Conservation (phyloP, 495 filamentous ascomycete genomes). For the Penicillium turbatum region DNA sequence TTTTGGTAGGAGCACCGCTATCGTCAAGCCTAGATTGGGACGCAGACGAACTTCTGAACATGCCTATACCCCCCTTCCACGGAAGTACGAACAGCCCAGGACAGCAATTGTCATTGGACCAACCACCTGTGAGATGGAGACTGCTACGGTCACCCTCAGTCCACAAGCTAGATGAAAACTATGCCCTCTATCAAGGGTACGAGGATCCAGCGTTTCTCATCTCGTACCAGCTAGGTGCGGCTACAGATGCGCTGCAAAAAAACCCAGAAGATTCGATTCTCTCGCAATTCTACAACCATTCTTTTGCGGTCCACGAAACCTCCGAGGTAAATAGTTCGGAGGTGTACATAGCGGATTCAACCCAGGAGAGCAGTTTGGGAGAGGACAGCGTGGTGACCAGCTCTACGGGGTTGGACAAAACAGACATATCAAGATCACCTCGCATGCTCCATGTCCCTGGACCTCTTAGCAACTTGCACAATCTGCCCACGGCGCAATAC, state of each 20-base stretch:
- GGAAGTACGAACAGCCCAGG: constrained; percentile 16
- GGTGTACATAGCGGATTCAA: constrained; percentile 17
- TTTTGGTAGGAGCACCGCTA: constrained; percentile 62
- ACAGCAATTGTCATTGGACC: constrained; percentile 4
- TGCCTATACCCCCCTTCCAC: constrained; percentile 45
- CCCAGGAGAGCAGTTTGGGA: constrained; percentile 24
- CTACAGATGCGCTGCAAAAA: constrained; percentile 4
- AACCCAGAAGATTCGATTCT: constrained; percentile 35
- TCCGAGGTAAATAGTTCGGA: constrained; percentile 28
- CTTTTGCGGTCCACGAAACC: constrained; percentile 58
- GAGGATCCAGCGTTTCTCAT: constrained; percentile 49
- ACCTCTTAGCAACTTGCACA: constrained; percentile 57
- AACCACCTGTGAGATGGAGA: constrained; percentile 39
- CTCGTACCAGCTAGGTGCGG: constrained; percentile 34
- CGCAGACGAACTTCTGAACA: constrained; percentile 44
- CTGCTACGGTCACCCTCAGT: constrained; percentile 23
- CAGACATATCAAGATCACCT: constrained; percentile 9
- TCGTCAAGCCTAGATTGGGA: constrained; percentile 52
- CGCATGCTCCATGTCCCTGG: constrained; percentile 22
- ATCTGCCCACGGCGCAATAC: constrained; percentile 66
- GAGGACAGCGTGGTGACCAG: constrained; percentile 20
- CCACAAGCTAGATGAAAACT: constrained; percentile 3
- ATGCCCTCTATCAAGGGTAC: constrained; percentile 12
- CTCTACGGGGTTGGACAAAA: constrained; percentile 8
- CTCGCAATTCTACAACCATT: constrained; percentile 70